Base-by-base conservation (phyloP, 2,329 filamentous ascomycete genomes). In the Penicillium occitanis region DNA sequence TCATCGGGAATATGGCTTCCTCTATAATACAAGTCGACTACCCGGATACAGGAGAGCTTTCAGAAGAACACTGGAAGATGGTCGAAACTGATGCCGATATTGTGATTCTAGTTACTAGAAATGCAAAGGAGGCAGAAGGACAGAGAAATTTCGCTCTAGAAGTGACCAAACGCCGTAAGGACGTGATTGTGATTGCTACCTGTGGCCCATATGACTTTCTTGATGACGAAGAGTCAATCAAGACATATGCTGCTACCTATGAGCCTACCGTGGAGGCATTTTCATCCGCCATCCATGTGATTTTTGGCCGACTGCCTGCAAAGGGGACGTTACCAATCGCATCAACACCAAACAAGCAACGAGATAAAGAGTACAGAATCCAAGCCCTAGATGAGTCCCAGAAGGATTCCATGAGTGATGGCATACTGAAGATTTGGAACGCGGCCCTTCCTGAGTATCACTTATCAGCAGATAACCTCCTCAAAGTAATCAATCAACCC, bases 131-230 rank as follows among this genome's bases (percentile, higher is more conserved):
- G 53, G 77, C 75, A 13, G 68, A 72, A 1, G 78, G 77, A 61
- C 79, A 82, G 63, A 76, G 72, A 57, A 66, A 68, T 0, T 67
- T 81, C 11, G 79, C 76, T 0, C 67, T 75, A 11, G 69, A 74
- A n/a, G 70, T 81, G 22, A 71, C 74, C 22, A 69, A 68, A 7
- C 72, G 71, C 42, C 69, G 72, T 30, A 71, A 71, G 5, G 75
- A 72, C 8, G 57, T 80, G 46, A 75, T 82, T 53, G 70, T 74
- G 11, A 72, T 82, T 67, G 80, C 79, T 35, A 79, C 77, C 4
- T 80, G 78, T 65, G 79, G 75, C 68, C 80, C 80, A 1, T 82
- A 81, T 64, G 81, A 82, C 66, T 81, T 82, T 30, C 69, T 82
- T 4, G 73, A 79, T 25, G 74, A 75, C 10, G 65, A 66, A 1